phyloP scores from a whole-genome alignment of 2,329 filamentous ascomycete genomes.

The Apiospora arundinis region DNA sequence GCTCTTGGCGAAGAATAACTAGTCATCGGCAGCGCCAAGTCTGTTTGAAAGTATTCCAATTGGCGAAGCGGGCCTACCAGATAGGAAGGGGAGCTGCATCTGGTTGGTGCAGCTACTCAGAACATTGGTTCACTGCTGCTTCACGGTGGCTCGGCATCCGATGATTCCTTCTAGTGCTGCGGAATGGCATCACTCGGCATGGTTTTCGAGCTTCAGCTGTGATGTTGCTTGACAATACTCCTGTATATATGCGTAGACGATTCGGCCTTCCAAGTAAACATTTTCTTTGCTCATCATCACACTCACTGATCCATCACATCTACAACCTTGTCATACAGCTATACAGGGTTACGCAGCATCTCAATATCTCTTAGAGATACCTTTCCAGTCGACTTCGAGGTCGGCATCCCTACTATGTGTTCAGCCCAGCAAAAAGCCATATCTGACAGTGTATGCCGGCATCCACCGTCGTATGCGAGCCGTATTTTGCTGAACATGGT shows the following conservation, averaged over 20 bases:
- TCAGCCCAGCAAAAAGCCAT: neutral
- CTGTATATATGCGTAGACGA: neutral
- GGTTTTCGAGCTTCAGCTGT: neutral
- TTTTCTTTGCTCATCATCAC: neutral
- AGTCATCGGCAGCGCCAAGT: neutral
- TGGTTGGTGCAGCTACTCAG: conserved; percentile 1
- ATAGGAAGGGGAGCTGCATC: neutral
- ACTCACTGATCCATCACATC: neutral
- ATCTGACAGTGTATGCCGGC: neutral
- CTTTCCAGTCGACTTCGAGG: neutral
- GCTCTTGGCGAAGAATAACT: neutral
- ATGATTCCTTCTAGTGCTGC: neutral
- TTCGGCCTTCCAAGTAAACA: neutral
- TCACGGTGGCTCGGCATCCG: conserved; percentile 12
- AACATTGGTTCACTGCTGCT: neutral
- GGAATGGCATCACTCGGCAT: neutral
- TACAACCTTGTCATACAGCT: neutral
- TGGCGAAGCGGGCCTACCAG: neutral
- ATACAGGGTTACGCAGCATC: neutral
- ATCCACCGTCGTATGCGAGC: neutral
- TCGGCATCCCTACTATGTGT: neutral
- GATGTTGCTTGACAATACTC: neutral
- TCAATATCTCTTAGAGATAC: neutral
- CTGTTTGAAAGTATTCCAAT: conserved; percentile 12
- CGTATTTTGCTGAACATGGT: neutral